These are phyloP conservation scores for Yamadazyma sp. DNA, from an alignment of 1,139 yeast genomes.

Conservation along the genomic window DNA sequence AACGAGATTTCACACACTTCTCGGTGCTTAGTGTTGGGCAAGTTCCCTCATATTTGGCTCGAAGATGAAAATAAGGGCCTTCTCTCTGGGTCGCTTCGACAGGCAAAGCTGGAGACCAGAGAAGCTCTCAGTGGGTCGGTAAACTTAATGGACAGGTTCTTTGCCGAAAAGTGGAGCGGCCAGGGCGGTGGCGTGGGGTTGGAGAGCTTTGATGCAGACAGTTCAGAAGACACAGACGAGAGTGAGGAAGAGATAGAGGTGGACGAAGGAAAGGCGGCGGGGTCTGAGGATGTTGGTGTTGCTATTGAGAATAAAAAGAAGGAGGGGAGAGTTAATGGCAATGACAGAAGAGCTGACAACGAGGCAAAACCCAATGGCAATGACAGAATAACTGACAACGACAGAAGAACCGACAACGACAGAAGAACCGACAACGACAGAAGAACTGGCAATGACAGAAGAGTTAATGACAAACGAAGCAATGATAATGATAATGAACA, in stretches of 20 bases:
- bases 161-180: not conserved
- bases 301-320: no score
- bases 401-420: not conserved
- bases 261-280: no score
- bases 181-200: not conserved
- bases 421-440: not conserved
- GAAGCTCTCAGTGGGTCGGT: constrained; percentile 10
- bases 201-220: no score
- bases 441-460: not conserved
- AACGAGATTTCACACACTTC: constrained; percentile 51
- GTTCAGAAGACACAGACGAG: no score
- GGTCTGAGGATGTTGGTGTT: no score
- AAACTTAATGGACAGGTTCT: constrained; percentile 1
- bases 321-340: not conserved
- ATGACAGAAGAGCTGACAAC: no score
- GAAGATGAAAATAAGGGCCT: constrained; percentile 21
- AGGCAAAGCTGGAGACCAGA: constrained; percentile 12
- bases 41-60: constrained; percentile 65
- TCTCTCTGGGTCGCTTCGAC: constrained; percentile 8
- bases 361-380: no score
- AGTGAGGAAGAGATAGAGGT: no score
- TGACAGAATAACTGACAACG: no score
- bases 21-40: constrained; percentile 58
- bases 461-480: not conserved
- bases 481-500: not conserved